A percentile compares a stretch with the other conserved stretches of the same genome.
These are phyloP conservation scores for Kwoniella botswanensis DNA, from an alignment of 768 basidiomycete species.

Conservation along the genomic window DNA sequence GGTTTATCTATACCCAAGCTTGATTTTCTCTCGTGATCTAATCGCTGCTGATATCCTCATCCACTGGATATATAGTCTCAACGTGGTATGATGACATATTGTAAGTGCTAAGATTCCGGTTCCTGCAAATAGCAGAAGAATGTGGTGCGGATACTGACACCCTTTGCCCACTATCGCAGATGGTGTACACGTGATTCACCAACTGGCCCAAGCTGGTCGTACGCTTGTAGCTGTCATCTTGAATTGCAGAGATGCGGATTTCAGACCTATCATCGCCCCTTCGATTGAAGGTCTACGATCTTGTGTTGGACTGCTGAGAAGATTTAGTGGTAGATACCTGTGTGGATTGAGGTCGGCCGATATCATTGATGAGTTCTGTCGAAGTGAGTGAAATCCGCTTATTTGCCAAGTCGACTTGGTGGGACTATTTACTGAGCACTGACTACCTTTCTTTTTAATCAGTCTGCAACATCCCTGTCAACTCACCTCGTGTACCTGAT, in stretches of 20 bases:
- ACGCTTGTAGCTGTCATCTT: conserved; percentile 85
- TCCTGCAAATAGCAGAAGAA: too few species aligned
- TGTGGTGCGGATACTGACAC: background rate
- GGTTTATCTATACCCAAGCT: background rate
- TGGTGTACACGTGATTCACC: conserved; percentile 94
- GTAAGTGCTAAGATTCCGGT: conserved; percentile 62
- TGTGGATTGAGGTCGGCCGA: conserved; percentile 90
- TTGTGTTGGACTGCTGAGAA: conserved; percentile 81
- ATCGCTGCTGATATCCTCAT: background rate
- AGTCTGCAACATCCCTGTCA: conserved; percentile 84
- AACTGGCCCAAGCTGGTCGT: conserved; percentile 89
- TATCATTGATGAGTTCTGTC: conserved; percentile 93
- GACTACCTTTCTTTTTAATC: conserved; percentile 40
- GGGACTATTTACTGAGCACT: conserved; percentile 49
- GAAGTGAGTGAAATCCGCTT: conserved; percentile 62
- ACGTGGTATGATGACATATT: conserved; percentile 92
- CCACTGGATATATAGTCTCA: conserved; percentile 56
- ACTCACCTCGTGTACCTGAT: conserved; percentile 65
- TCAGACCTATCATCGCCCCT: conserved; percentile 77
- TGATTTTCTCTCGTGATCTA: background rate
- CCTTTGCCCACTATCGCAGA: conserved; percentile 61
- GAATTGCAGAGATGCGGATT: conserved; percentile 79
- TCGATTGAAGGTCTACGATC: conserved; percentile 83
- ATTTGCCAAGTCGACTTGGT: background rate
- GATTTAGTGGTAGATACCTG: conserved; percentile 89